These are phyloP conservation scores for Jaltomata sinuosa DNA, from an alignment of 257 asterid genomes.

Conservation along the genomic window DNA sequence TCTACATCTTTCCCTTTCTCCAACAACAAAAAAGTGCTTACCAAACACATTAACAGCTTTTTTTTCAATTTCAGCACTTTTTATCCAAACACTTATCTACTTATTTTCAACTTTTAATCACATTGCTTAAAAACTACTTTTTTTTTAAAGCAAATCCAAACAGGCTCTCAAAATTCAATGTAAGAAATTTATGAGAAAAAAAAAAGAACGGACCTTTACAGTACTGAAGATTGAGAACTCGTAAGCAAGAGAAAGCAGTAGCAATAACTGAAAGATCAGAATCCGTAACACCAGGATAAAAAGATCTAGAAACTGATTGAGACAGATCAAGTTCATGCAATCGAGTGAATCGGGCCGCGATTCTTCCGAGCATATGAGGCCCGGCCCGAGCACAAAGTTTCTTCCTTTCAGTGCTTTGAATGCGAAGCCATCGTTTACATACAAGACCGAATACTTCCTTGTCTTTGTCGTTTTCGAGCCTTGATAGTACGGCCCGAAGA, in stretches of 20 bases:
- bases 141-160: no score
- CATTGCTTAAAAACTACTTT: no score
- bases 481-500: slow-evolving; percentile 54
- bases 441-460: slow-evolving; percentile 77
- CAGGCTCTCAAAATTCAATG: no score
- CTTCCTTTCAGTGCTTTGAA: slow-evolving; percentile 76
- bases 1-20: no score
- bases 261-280: slow-evolving; percentile 77
- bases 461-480: slow-evolving; percentile 47
- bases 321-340: slow-evolving; percentile 74
- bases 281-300: slow-evolving; percentile 88
- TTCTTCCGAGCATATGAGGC: slow-evolving; percentile 73
- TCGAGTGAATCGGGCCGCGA: slow-evolving; percentile 73
- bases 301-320: slow-evolving; percentile 78
- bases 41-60: no score
- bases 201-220: slow-evolving; percentile 52
- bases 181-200: no score
- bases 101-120: no score
- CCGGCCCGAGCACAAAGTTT: slow-evolving; percentile 85
- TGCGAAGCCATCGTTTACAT: slow-evolving; percentile 85
- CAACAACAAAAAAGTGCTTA: no score
- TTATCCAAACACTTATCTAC: no score
- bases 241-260: slow-evolving; percentile 47
- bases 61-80: no score
- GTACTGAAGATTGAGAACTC: slow-evolving; percentile 43